These are phyloP conservation scores for Gastrolobium bilobum DNA, from an alignment of 306 rosid species.

Conservation along the genomic window DNA sequence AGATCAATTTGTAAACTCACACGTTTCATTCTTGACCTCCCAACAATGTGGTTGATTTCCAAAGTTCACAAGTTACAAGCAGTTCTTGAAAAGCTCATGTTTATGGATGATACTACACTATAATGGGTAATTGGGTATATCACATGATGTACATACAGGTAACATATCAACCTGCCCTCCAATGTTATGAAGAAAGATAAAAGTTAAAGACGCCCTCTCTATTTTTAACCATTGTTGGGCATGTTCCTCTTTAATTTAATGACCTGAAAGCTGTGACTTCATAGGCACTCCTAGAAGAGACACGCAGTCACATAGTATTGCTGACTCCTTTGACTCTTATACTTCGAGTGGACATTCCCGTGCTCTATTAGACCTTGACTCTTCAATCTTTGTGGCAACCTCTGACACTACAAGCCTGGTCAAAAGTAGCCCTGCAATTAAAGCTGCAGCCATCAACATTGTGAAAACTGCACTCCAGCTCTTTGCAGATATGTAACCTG, in stretches of 20 bases:
- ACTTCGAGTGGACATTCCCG: conserved; percentile 51
- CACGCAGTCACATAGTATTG: background rate
- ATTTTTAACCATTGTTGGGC: conserved; percentile 34
- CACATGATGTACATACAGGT: conserved; percentile 53
- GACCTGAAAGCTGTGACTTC: conserved; percentile 48
- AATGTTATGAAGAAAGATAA: conserved; percentile 47
- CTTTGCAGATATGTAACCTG: conserved; percentile 82
- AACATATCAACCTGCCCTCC: conserved; percentile 40
- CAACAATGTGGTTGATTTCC: conserved; percentile 40
- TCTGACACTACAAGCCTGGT: conserved; percentile 88
- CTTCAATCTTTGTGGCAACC: conserved; percentile 77
- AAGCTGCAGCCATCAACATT: conserved; percentile 93
- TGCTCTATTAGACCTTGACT: conserved; percentile 61
- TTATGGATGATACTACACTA: conserved; percentile 38
- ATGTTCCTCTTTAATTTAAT: conserved; percentile 29
- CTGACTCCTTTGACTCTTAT: conserved; percentile 43
- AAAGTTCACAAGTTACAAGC: conserved; percentile 39
- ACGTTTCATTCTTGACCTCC: conserved; percentile 43
- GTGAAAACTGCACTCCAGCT: conserved; percentile 95
- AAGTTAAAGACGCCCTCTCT: conserved; percentile 51
- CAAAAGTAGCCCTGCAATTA: conserved; percentile 87
- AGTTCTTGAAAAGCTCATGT: conserved; percentile 41
- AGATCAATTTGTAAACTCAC: conserved; percentile 46
- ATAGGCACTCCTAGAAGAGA: conserved; percentile 29
- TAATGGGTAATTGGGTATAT: conserved; percentile 20